Percentiles rank a stretch among this genome's conserved stretches.
These are phyloP conservation scores for Epithemia pelagica DNA, from an alignment of 108 stramenopile species.

Conservation along the genomic window DNA sequence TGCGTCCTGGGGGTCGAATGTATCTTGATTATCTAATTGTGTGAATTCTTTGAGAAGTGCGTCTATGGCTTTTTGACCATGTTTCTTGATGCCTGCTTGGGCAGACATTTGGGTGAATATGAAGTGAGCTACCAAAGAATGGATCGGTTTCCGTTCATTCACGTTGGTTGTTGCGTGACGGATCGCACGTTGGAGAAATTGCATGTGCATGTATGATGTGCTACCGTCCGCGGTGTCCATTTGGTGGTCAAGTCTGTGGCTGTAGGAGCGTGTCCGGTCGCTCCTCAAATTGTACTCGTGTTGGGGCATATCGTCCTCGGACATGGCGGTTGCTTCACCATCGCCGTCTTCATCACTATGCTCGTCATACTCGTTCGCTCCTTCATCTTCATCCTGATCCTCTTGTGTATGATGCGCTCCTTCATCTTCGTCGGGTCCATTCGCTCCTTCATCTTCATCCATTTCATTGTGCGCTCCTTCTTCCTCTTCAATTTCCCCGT, in stretches of 20 bases:
- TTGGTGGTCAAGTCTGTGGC: too few species aligned
- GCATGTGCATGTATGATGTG: too few species aligned
- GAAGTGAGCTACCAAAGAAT: background rate
- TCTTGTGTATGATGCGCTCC: slow-evolving; percentile 24
- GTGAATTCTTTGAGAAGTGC: too few species aligned
- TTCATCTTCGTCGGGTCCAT: slow-evolving; percentile 37
- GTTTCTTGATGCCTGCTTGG: slow-evolving; percentile 8
- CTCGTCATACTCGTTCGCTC: slow-evolving; percentile 30
- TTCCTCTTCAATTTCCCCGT: slow-evolving; percentile 41
- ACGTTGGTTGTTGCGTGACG: background rate
- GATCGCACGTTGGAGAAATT: too few species aligned
- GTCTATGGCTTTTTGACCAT: slow-evolving; percentile 4
- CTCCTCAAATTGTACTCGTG: too few species aligned
- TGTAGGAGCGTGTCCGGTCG: too few species aligned
- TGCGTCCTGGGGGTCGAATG: slow-evolving; percentile 17
- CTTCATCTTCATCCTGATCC: slow-evolving; percentile 10
- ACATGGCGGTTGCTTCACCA: too few species aligned
- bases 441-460: slow-evolving; percentile 15
- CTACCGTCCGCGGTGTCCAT: too few species aligned
- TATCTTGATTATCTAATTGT: too few species aligned
- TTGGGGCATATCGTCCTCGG: too few species aligned
- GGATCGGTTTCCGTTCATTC: too few species aligned
- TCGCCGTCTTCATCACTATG: slow-evolving; percentile 63
- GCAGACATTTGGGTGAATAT: slow-evolving; percentile 11
- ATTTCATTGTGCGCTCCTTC: background rate